Percentiles rank a stretch among this genome's conserved stretches.
Evolutionary conservation across 495 filamentous ascomycete genomes (phyloP).

Genomic region (Trichoderma reesei): DNA sequence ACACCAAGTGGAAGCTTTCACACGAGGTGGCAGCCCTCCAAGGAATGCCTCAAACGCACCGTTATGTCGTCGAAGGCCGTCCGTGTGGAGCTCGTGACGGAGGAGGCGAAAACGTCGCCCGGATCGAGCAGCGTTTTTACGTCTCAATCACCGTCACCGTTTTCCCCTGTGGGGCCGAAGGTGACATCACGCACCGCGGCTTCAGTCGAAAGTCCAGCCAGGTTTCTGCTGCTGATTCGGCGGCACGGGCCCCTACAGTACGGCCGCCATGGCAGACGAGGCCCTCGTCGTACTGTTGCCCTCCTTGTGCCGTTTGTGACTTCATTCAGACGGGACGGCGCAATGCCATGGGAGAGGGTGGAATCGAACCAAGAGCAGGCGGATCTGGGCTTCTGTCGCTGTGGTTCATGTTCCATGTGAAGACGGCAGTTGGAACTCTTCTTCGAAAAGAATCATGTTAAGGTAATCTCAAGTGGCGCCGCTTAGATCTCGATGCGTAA

Average conservation of each 20-base stretch:
- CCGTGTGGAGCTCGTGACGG: neutral
- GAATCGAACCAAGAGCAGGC: neutral
- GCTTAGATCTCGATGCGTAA: too few relatives aligned
- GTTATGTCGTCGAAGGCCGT: neutral
- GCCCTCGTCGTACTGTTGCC: neutral
- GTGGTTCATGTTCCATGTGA: neutral
- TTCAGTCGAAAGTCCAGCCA: neutral
- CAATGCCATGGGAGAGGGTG: neutral
- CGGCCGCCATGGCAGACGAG: neutral
- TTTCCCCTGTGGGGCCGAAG: neutral
- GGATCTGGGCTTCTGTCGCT: neutral
- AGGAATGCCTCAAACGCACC: neutral
- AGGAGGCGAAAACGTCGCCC: conserved; percentile 6
- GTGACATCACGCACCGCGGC: neutral
- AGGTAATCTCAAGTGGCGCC: too few relatives aligned
- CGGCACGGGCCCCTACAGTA: neutral
- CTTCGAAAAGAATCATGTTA: too few relatives aligned
- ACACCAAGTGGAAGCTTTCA: too few relatives aligned
- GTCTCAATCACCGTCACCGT: neutral
- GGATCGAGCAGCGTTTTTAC: neutral
- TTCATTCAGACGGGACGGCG: neutral
- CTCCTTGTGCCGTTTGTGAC: neutral
- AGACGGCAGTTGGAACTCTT: neutral
- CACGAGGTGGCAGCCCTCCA: too few relatives aligned
- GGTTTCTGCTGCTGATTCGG: too few relatives aligned